These are phyloP conservation scores for Solanum pimpinellifolium DNA, from an alignment of 257 asterid genomes.

Conservation along the genomic window DNA sequence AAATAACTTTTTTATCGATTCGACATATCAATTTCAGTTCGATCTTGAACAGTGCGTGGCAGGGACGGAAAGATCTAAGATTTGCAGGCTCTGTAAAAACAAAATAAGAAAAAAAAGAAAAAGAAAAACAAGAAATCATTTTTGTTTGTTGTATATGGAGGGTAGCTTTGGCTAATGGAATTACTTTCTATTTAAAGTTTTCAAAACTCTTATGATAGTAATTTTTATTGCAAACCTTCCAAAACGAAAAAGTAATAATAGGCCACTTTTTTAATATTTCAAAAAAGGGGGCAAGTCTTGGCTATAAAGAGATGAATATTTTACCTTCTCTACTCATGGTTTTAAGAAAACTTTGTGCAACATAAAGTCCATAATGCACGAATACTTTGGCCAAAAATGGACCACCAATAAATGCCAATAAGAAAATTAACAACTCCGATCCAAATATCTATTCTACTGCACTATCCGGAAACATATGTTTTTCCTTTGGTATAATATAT, in stretches of 20 bases:
- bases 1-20: too few relatives aligned
- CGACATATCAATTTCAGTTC: too few relatives aligned
- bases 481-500: background rate
- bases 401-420: background rate
- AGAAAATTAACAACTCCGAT: background rate
- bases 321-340: background rate
- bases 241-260: background rate
- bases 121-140: background rate
- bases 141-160: background rate
- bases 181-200: background rate
- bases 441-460: background rate
- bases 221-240: conserved; percentile 1
- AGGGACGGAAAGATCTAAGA: too few relatives aligned
- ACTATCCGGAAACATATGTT: background rate
- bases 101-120: background rate
- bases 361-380: background rate
- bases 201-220: background rate
- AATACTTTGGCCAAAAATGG: background rate
- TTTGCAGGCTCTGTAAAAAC: too few relatives aligned
- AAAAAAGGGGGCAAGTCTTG: background rate
- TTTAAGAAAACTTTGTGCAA: background rate
- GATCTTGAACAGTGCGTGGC: too few relatives aligned
- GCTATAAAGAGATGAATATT: background rate
- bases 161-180: conserved; percentile 3
- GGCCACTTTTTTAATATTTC: background rate